phyloP scores from a whole-genome alignment of 305 asterid genomes.

The Fraxinus velutina region DNA sequence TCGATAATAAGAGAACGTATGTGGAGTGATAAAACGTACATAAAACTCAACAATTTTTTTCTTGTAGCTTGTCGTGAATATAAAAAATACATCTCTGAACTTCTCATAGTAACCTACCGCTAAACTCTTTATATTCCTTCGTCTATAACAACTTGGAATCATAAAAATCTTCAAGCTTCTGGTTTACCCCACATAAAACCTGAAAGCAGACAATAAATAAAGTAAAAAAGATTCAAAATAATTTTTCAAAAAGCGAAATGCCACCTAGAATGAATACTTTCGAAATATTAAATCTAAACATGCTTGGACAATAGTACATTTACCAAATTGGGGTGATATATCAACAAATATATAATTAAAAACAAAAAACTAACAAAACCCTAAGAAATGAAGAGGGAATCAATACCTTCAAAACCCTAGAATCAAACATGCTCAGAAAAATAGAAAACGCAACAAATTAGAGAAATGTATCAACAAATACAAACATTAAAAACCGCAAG shows the following conservation, averaged over 20 bases:
- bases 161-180: neutral
- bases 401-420: neutral
- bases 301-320: neutral
- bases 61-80: neutral
- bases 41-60: neutral
- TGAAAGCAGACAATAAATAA: neutral
- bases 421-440: neutral
- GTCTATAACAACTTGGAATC: neutral
- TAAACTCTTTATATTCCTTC: neutral
- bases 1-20: neutral
- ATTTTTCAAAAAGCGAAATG: neutral
- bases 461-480: neutral
- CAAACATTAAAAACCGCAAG: constrained; percentile 11
- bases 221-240: neutral
- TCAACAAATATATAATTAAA: neutral
- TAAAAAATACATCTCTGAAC: neutral
- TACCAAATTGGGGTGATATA: neutral
- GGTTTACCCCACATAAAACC: constrained; percentile 6
- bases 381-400: constrained; percentile 10
- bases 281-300: neutral
- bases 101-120: neutral
- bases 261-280: neutral
- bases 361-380: constrained; percentile 21
- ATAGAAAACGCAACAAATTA: neutral
- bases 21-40: neutral